phyloP scores from a whole-genome alignment of 1,139 yeast species.

The Scheffersomyces quercinus region DNA sequence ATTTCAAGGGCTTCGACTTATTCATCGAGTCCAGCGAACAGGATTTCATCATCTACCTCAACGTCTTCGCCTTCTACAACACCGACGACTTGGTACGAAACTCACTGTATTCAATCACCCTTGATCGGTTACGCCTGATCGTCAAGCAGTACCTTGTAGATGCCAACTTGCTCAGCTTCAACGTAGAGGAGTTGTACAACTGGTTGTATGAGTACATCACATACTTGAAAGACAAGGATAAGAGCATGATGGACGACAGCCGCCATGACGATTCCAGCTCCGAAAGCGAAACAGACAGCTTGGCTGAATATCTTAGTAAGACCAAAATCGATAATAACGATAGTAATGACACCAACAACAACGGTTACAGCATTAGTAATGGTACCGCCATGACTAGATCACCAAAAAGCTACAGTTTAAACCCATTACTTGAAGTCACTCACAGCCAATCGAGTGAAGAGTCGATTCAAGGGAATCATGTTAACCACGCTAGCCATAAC shows the following conservation, averaged over 20 bases:
- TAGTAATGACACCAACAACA: too few relatives aligned
- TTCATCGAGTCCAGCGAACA: constrained; percentile 39
- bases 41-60: constrained; percentile 47
- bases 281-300: too few relatives aligned
- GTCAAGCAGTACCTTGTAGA: constrained; percentile 32
- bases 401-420: not conserved
- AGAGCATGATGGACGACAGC: constrained; percentile 1
- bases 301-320: too few relatives aligned
- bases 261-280: not conserved
- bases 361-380: too few relatives aligned
- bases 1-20: constrained; percentile 45
- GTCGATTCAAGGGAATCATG: too few relatives aligned
- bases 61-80: constrained; percentile 45
- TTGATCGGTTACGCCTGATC: constrained; percentile 26
- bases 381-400: too few relatives aligned
- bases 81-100: constrained; percentile 24
- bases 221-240: constrained; percentile 37
- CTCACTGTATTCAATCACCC: constrained; percentile 22
- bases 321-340: too few relatives aligned
- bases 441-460: too few relatives aligned
- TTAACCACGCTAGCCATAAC: too few relatives aligned
- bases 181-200: constrained; percentile 37
- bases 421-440: not conserved
- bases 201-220: constrained; percentile 47
- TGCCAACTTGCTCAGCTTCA: constrained; percentile 34